Conservation (phyloP, 192 early-diverging fungal species). For the Diversispora epigaea region DNA sequence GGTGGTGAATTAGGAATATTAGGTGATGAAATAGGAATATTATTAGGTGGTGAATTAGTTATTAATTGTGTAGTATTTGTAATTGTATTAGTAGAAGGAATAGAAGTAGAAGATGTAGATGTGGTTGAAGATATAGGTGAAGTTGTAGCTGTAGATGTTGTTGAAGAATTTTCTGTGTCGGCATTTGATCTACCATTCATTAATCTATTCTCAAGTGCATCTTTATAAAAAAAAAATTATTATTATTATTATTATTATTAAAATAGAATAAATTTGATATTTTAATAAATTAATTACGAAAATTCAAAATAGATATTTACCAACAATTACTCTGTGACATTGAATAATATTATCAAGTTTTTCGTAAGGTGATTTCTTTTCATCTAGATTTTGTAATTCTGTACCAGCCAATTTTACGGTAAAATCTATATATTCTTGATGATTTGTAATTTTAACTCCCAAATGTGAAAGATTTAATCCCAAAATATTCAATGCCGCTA, state of each 20-base stretch:
- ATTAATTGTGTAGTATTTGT: too few species aligned
- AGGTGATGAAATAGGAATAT: too few species aligned
- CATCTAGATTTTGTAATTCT: conserved; percentile 37
- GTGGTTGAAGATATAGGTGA: conserved; percentile 8
- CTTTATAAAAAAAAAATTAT: neutral
- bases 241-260: neutral
- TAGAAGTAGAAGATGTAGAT: too few species aligned
- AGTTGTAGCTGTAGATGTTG: neutral
- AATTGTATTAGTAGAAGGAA: too few species aligned
- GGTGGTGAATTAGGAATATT: too few species aligned
- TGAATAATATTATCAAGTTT: conserved; percentile 38
- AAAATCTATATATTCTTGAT: conserved; percentile 34
- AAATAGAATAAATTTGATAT: neutral
- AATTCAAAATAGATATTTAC: conserved; percentile 27
- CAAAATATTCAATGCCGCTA: conserved; percentile 61
- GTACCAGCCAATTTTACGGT: conserved; percentile 36
- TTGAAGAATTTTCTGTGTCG: neutral
- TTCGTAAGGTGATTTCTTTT: conserved; percentile 34
- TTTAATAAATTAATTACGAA: neutral
- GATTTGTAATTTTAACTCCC: conserved; percentile 42
- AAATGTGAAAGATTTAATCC: conserved; percentile 55
- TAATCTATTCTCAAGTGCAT: conserved; percentile 6
- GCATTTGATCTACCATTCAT: neutral
- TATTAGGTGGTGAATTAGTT: too few species aligned
- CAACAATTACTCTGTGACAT: conserved; percentile 42